Evolutionary conservation across 768 basidiomycete species (phyloP).

Genomic region (Suillus weaverae): DNA sequence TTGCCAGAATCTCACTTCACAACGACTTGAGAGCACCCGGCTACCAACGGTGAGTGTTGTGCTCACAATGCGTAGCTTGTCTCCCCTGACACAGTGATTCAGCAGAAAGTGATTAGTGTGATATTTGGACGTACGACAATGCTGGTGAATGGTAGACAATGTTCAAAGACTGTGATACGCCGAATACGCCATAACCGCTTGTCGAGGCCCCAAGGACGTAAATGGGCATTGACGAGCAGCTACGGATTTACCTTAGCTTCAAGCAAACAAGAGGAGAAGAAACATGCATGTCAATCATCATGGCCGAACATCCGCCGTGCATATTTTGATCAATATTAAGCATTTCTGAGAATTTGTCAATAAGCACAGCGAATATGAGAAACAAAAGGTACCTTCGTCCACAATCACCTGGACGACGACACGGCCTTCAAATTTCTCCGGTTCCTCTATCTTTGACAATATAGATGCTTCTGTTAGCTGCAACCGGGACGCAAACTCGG

Average conservation of each 20-base stretch:
- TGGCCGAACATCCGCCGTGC: constrained; percentile 57
- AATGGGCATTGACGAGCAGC: constrained; percentile 53
- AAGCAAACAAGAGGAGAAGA: not conserved
- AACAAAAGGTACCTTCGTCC: constrained; percentile 38
- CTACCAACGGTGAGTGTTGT: constrained; percentile 51
- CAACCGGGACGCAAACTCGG: constrained; percentile 25
- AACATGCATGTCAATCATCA: constrained; percentile 53
- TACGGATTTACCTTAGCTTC: constrained; percentile 17
- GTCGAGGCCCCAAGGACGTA: constrained; percentile 32
- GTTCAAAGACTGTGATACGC: constrained; percentile 54
- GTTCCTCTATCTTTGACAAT: constrained; percentile 44
- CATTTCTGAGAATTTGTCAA: constrained; percentile 45
- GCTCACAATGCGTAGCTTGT: constrained; percentile 51
- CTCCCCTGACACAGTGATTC: constrained; percentile 26
- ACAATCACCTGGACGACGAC: constrained; percentile 47
- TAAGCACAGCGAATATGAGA: not conserved
- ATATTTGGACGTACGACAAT: constrained; percentile 30
- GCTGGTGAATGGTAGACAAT: constrained; percentile 61
- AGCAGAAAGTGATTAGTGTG: not conserved
- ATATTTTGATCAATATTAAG: constrained; percentile 46
- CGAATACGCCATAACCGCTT: constrained; percentile 25
- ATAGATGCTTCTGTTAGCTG: constrained; percentile 44
- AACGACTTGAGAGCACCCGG: constrained; percentile 47
- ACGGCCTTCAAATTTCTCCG: constrained; percentile 42
- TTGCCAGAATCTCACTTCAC: constrained; percentile 39